Conservation (phyloP, 108 stramenopile species). For the Nitzschia sp. region DNA sequence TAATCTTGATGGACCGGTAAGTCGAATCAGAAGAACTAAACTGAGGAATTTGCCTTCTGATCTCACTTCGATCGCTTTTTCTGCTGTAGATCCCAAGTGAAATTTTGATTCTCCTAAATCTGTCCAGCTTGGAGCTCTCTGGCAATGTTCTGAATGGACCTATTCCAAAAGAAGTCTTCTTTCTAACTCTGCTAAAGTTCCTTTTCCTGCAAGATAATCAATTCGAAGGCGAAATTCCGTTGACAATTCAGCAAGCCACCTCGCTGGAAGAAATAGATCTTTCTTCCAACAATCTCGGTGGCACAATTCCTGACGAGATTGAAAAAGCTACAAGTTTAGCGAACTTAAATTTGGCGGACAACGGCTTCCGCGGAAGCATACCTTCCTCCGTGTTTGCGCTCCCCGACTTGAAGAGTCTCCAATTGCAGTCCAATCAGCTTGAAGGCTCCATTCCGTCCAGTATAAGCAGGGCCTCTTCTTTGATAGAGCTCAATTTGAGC, state of each 20-base stretch:
- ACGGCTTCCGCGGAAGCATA: slow-evolving; percentile 45
- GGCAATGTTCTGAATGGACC: slow-evolving; percentile 24
- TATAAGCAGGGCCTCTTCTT: slow-evolving; percentile 7
- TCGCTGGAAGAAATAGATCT: slow-evolving; percentile 26
- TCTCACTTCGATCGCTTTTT: not conserved
- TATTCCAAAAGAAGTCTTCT: slow-evolving; percentile 29
- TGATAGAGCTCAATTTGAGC: slow-evolving; percentile 39
- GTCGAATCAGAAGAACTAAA: not conserved
- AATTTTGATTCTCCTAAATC: slow-evolving; percentile 14
- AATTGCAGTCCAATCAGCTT: slow-evolving; percentile 53
- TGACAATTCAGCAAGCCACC: slow-evolving; percentile 25
- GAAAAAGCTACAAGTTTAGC: slow-evolving; percentile 37
- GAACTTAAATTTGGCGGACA: slow-evolving; percentile 31
- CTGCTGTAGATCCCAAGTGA: slow-evolving; percentile 30
- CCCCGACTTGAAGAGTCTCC: slow-evolving; percentile 28
- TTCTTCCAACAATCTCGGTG: slow-evolving; percentile 23
- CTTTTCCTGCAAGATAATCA: slow-evolving; percentile 37
- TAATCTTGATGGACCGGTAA: slow-evolving; percentile 31
- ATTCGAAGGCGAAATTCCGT: slow-evolving; percentile 33
- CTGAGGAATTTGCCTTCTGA: not conserved
- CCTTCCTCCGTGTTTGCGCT: slow-evolving; percentile 44
- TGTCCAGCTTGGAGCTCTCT: slow-evolving; percentile 17
- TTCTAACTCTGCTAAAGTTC: slow-evolving; percentile 3
- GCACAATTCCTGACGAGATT: slow-evolving; percentile 41
- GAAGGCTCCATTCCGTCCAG: slow-evolving; percentile 44